Conservation (phyloP, 208 protist species). For the Leishmania tropica region DNA sequence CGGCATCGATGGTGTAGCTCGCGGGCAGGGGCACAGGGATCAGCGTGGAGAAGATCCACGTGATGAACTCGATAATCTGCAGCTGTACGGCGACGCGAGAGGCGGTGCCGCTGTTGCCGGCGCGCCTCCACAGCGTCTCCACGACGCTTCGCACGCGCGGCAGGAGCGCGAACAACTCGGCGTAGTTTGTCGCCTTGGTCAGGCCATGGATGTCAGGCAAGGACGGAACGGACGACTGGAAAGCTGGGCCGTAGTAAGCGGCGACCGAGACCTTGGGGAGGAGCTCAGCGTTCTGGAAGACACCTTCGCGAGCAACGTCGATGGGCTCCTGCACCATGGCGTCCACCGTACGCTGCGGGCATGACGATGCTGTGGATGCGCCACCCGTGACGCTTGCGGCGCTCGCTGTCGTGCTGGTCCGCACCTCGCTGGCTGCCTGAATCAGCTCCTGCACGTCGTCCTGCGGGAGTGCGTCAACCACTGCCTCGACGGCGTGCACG, state of each 20-base stretch:
- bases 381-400: neutral
- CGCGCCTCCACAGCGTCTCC: slow-evolving; percentile 50
- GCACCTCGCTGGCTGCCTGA: slow-evolving; percentile 10
- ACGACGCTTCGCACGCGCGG: slow-evolving; percentile 21
- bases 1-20: slow-evolving; percentile 14
- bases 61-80: slow-evolving; percentile 78
- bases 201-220: slow-evolving; percentile 38
- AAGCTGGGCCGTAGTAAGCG: slow-evolving; percentile 48
- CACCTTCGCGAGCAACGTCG: slow-evolving; percentile 11
- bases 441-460: slow-evolving; percentile 38
- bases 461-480: slow-evolving; percentile 45
- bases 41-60: slow-evolving; percentile 57
- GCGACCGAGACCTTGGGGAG: slow-evolving; percentile 38
- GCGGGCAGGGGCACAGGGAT: slow-evolving; percentile 56
- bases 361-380: neutral
- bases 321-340: slow-evolving; percentile 22
- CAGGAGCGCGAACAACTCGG: slow-evolving; percentile 36
- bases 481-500: slow-evolving; percentile 37
- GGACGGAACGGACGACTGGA: slow-evolving; percentile 29
- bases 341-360: slow-evolving; percentile 4
- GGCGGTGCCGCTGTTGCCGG: slow-evolving; percentile 60
- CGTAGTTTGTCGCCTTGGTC: slow-evolving; percentile 19
- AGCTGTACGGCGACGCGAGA: slow-evolving; percentile 77
- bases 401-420: slow-evolving; percentile 13
- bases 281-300: slow-evolving; percentile 46